Evolutionary conservation across 257 asterid species (phyloP).

Genomic region (Prunella vulgaris): DNA sequence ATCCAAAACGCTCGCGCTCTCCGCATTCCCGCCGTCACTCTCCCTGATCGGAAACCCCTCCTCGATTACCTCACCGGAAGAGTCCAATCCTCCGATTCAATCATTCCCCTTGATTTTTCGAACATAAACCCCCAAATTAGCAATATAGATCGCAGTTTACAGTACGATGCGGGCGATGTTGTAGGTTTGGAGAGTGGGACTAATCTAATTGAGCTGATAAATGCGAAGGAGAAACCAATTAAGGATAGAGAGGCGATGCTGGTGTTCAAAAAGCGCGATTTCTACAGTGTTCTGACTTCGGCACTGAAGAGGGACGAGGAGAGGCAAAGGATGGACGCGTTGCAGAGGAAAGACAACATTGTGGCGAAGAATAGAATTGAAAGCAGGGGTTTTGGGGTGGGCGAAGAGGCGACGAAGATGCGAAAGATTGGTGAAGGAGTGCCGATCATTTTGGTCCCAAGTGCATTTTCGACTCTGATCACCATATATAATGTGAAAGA

Average conservation of each 20-base stretch:
- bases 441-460: slow-evolving; percentile 89
- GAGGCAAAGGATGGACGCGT: slow-evolving; percentile 59
- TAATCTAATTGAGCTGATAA: slow-evolving; percentile 53
- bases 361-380: slow-evolving; percentile 89
- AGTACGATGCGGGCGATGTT: slow-evolving; percentile 27
- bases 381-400: slow-evolving; percentile 62
- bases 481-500: slow-evolving; percentile 94
- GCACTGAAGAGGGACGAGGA: slow-evolving; percentile 87
- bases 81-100: slow-evolving; percentile 64
- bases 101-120: slow-evolving; percentile 43
- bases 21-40: slow-evolving; percentile 71
- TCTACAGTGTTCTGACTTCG: slow-evolving; percentile 57
- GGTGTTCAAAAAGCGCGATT: slow-evolving; percentile 67
- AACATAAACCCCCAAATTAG: slow-evolving; percentile 28
- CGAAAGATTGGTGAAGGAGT: slow-evolving; percentile 94
- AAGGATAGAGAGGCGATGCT: slow-evolving; percentile 76
- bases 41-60: slow-evolving; percentile 82
- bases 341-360: slow-evolving; percentile 86
- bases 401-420: slow-evolving; percentile 71
- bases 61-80: slow-evolving; percentile 89
- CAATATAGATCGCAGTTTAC: slow-evolving; percentile 29
- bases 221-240: slow-evolving; percentile 64
- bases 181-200: slow-evolving; percentile 25
- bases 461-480: slow-evolving; percentile 88
- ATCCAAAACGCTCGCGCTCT: slow-evolving; percentile 71